Conservation (phyloP, 345 rosid species). For the Isatis tinctoria region DNA sequence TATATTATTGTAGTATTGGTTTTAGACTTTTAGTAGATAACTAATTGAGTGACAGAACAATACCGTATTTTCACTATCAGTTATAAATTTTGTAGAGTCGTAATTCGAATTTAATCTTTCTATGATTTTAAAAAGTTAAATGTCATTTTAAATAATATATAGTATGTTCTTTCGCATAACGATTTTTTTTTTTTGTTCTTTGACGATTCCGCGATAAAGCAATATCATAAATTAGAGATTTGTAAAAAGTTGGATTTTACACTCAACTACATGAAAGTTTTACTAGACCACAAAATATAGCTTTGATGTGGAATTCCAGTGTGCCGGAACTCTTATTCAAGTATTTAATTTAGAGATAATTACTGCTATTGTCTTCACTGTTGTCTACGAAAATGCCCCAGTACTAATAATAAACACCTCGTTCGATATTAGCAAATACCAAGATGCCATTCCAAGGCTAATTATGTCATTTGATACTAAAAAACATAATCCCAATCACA, state of each 20-base stretch:
- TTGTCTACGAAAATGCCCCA: not conserved
- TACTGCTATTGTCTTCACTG: not conserved
- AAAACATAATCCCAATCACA: slow-evolving; percentile 39
- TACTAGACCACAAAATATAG: not conserved
- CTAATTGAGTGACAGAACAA: not conserved
- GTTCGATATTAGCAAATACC: not conserved
- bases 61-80: not conserved
- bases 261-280: not conserved
- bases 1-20: not conserved
- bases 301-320: not conserved
- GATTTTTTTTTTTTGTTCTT: not conserved
- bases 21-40: not conserved
- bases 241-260: not conserved
- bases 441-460: not conserved
- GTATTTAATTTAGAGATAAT: not conserved
- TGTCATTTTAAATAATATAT: not conserved
- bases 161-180: not conserved
- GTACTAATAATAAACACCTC: not conserved
- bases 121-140: not conserved
- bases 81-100: not conserved
- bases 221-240: not conserved
- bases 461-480: not conserved
- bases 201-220: not conserved
- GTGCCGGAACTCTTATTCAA: not conserved
- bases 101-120: not conserved